Evolutionary conservation across 1,284 basidiomycete species (phyloP), one percentile per base, ranked within the genome.

Genomic region (Ustilago curta): DNA sequence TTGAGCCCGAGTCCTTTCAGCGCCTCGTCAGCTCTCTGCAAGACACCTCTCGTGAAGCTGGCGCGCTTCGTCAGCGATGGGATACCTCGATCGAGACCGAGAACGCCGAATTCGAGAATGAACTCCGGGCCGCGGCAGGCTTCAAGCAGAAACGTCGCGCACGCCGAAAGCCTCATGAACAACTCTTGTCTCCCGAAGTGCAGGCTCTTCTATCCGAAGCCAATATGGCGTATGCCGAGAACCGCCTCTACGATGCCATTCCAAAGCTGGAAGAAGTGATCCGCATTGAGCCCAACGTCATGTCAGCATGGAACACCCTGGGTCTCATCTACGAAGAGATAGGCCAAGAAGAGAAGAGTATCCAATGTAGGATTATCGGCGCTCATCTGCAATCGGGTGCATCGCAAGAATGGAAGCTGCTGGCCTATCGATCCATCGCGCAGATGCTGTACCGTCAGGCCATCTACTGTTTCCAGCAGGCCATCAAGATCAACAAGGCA

Each of bases 181-280:
- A 80, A 59, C 55, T 55, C 0, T 88, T 95, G 18, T 93, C 93
- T 0, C 90, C 91, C 54, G 92, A 97, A 86, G 93, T 96, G 18
- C 89, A 90, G 61, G 88, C 89, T 1, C 86, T 95, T 6, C 89
- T 98, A 45, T 93, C 93, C 18, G 90, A 92, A 64, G 96, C 93
- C 27, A 97, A 96, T 83, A 89, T 93, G 78, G 91, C 91, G 1
- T 97, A 93, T 84, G 90, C 95, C 53, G 90, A 92, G 77, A 89
- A 87, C 54, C 86, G 93, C 66, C 87, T 91, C 19, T 86, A 88
- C 1, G 89, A 91, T 73, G 91, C 94, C 1, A 91, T 94, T 37
- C 88, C 89, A 23, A 89, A 91, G 47, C 93, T 95, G 88, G 90
- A 92, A 82, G 93, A 98, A 82, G 93, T 97, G 72, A 94, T 98